Evolutionary conservation across 331 rosid species (phyloP).

Genomic region (Arachis monticola): DNA sequence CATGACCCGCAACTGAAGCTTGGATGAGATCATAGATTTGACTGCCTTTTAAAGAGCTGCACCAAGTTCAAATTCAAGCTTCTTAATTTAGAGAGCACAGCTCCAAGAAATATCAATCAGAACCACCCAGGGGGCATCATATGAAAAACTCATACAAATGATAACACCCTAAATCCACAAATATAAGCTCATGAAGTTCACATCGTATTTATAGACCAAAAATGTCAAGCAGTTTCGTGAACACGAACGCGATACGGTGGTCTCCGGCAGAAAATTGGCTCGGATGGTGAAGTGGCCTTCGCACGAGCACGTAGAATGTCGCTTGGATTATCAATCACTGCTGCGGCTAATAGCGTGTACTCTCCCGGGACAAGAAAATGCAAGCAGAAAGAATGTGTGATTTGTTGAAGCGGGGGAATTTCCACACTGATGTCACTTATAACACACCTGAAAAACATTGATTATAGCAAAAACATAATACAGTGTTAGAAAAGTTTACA

Average conservation of each 20-base stretch:
- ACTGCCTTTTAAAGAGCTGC: too few relatives aligned
- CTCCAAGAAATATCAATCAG: conserved; percentile 26
- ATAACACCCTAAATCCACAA: conserved; percentile 35
- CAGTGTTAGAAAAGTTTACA: too few relatives aligned
- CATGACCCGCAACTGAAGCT: too few relatives aligned
- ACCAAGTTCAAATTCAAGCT: too few relatives aligned
- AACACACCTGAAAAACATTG: conserved; percentile 62
- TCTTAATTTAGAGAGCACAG: conserved; percentile 29
- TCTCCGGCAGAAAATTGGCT: conserved; percentile 92
- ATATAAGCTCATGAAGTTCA: conserved; percentile 3
- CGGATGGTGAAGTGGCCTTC: conserved; percentile 66
- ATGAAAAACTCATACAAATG: conserved; percentile 22
- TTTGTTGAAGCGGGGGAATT: conserved; percentile 81
- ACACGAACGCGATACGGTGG: conserved; percentile 88
- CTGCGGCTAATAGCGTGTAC: conserved; percentile 82
- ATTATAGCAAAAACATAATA: not conserved
- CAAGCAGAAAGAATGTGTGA: conserved; percentile 73
- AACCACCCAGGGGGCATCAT: conserved; percentile 14
- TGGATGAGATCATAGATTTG: too few relatives aligned
- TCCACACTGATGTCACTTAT: conserved; percentile 76
- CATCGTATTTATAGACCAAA: conserved; percentile 30
- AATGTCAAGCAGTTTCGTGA: conserved; percentile 59
- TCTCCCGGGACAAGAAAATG: conserved; percentile 96
- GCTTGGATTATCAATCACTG: conserved; percentile 81
- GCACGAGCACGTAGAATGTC: conserved; percentile 91